Conservation (phyloP, 768 basidiomycete species). For the Hygrocybe punicea region DNA sequence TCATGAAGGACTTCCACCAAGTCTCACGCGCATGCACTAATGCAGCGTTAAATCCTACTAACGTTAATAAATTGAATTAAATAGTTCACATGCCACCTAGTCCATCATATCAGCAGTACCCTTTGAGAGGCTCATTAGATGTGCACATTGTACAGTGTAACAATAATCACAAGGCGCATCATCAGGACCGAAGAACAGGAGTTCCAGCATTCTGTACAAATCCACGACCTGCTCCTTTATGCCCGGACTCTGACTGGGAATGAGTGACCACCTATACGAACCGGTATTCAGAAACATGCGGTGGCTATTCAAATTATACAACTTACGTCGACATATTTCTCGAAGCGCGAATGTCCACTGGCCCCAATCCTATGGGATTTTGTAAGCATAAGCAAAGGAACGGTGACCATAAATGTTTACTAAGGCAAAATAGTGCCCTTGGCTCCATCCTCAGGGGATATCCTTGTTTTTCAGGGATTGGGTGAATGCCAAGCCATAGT, state of each 20-base stretch:
- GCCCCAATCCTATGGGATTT: slow-evolving; percentile 81
- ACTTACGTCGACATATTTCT: slow-evolving; percentile 95
- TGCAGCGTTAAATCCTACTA: slow-evolving; percentile 9
- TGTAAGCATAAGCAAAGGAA: too few species aligned
- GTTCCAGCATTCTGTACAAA: slow-evolving; percentile 82
- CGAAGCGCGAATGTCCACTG: slow-evolving; percentile 80
- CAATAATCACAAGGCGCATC: slow-evolving; percentile 46
- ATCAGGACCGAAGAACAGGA: slow-evolving; percentile 95
- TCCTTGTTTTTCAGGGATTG: slow-evolving; percentile 97
- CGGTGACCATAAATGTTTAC: too few species aligned
- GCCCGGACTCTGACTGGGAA: slow-evolving; percentile 92
- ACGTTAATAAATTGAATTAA: background rate
- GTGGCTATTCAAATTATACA: too few species aligned
- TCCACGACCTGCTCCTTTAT: slow-evolving; percentile 95
- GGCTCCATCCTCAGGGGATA: slow-evolving; percentile 94
- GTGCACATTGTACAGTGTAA: too few species aligned
- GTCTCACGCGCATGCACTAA: slow-evolving; percentile 80
- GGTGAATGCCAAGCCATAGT: slow-evolving; percentile 92
- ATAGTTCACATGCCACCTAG: slow-evolving; percentile 85
- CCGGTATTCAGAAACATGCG: too few species aligned
- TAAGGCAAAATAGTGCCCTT: slow-evolving; percentile 94
- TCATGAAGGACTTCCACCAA: slow-evolving; percentile 99
- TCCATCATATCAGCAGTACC: slow-evolving; percentile 99
- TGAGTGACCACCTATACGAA: slow-evolving; percentile 81
- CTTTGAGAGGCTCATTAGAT: slow-evolving; percentile 42